phyloP scores from a whole-genome alignment of 352 stramenopile genomes.

The Pythium myriotylum region DNA sequence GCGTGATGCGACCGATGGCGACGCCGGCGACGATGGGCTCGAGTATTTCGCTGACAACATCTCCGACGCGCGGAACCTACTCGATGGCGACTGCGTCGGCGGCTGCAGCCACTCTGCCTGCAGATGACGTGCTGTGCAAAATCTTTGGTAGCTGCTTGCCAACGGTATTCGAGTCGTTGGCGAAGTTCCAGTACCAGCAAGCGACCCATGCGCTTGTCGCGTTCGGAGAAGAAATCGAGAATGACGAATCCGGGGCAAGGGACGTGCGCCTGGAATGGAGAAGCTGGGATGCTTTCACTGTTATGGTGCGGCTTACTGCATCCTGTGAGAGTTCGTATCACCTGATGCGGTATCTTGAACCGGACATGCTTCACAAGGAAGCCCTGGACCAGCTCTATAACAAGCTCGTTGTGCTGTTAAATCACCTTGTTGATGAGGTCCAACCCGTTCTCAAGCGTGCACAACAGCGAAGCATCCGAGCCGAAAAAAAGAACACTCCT shows the following conservation, averaged over 20 bases:
- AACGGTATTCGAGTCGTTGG: conserved; percentile 32
- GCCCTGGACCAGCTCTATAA: conserved; percentile 40
- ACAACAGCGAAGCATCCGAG: conserved; percentile 13
- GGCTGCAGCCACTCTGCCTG: conserved; percentile 9
- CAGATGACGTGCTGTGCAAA: conserved; percentile 26
- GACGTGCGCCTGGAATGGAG: conserved; percentile 30
- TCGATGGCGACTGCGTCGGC: background rate
- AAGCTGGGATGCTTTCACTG: conserved; percentile 35
- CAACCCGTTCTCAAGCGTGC: conserved; percentile 24
- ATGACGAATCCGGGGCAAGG: background rate
- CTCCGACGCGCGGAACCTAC: conserved; percentile 17
- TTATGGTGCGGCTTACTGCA: conserved; percentile 32
- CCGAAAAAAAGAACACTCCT: background rate
- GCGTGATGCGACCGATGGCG: background rate
- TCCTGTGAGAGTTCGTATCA: conserved; percentile 43
- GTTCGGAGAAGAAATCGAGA: conserved; percentile 9
- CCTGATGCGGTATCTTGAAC: conserved; percentile 37
- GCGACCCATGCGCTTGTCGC: conserved; percentile 21
- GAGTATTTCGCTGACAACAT: conserved; percentile 12
- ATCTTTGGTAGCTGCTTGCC: conserved; percentile 30
- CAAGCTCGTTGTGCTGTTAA: conserved; percentile 36
- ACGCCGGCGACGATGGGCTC: conserved; percentile 8
- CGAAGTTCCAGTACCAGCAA: conserved; percentile 42
- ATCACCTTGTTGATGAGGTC: conserved; percentile 35
- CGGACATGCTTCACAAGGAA: conserved; percentile 31